These are phyloP conservation scores for Amanita pallidorosea DNA, from an alignment of 768 basidiomycete genomes.

Conservation along the genomic window DNA sequence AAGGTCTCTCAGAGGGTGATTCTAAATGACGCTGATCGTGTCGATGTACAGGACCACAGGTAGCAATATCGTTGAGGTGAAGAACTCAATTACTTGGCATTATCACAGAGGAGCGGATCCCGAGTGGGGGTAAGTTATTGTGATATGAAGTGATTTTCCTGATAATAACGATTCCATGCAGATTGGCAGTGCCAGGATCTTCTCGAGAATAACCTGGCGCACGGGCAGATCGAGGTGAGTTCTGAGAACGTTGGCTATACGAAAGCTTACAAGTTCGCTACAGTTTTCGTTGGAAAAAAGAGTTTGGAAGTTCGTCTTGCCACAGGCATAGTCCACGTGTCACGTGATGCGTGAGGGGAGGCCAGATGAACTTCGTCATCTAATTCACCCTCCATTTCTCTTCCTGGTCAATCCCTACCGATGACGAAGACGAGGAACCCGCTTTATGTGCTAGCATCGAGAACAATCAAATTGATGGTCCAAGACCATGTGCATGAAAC, in stretches of 20 bases:
- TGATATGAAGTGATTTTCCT: slow-evolving; percentile 4
- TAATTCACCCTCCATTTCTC: no score
- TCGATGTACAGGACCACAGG: slow-evolving; percentile 70
- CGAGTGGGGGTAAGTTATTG: slow-evolving; percentile 75
- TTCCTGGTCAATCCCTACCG: slow-evolving; percentile 52
- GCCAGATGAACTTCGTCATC: no score
- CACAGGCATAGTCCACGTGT: no score
- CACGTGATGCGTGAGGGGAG: no score
- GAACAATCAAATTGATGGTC: slow-evolving; percentile 21
- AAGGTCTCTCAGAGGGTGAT: background rate
- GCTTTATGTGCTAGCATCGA: slow-evolving; percentile 22
- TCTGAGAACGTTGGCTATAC: background rate
- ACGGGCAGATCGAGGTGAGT: slow-evolving; percentile 88
- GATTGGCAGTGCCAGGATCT: slow-evolving; percentile 96
- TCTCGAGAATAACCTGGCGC: slow-evolving; percentile 86
- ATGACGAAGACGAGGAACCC: slow-evolving; percentile 49
- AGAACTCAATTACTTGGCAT: slow-evolving; percentile 98
- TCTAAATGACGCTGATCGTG: background rate
- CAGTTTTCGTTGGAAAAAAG: slow-evolving; percentile 95
- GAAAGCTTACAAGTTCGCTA: slow-evolving; percentile 1
- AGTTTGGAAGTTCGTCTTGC: slow-evolving; percentile 96
- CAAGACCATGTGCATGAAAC: slow-evolving; percentile 30
- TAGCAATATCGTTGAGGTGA: slow-evolving; percentile 91
- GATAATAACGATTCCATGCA: slow-evolving; percentile 60
- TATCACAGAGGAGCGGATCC: slow-evolving; percentile 88